Base-by-base conservation (phyloP, 257 asterid genomes). In the Gentiana straminea region DNA sequence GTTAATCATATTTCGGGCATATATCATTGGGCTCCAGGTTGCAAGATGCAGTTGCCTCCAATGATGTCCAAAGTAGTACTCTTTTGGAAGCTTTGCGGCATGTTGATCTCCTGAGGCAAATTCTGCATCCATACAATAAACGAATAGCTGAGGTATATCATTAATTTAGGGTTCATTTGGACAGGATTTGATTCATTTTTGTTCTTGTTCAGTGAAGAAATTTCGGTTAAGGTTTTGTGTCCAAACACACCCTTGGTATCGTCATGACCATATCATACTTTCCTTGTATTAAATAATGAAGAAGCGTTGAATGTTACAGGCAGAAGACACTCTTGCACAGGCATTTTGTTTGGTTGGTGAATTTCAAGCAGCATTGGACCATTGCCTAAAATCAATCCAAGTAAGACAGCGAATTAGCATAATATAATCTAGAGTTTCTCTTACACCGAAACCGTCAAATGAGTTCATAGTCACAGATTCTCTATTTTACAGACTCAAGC, bases 81-180 rank as follows among this genome's bases (percentile, higher is more conserved):
- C 64, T 83, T 56, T 66, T 24, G 44, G 81, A 75, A 66, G 88
- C 80, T 64, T 64, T 71, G 70, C 75, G 66, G 68, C 68, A 69
- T 64, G 35, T 73, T 12, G 70, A 69, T 61, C 56, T 73, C 59
- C 73, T 81, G 36, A 69, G 70, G 58, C 62, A 54, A 51, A 64
- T 62, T 44, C 57, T 83, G 54, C 97, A 91, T 72, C 93, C 94
- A 33, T 73, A 72, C 68, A 91, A 91, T 74, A 87, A 78, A 86
- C 83, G 78, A 71, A 71, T 81, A 47, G 98, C 98, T 49, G 84
- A 91, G 95, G 98, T 91, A 64, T 51, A 65, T 53, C 37, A 47
- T 50, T 45, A 50, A 34, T 15, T 54, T 41, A 7, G 8, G 10
- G 10, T 41, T 41, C 8, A 3, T 7, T 41, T 41, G 11, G 46